Base-by-base conservation (phyloP, 805 yeast genomes). In the Nematodospora valgi region DNA sequence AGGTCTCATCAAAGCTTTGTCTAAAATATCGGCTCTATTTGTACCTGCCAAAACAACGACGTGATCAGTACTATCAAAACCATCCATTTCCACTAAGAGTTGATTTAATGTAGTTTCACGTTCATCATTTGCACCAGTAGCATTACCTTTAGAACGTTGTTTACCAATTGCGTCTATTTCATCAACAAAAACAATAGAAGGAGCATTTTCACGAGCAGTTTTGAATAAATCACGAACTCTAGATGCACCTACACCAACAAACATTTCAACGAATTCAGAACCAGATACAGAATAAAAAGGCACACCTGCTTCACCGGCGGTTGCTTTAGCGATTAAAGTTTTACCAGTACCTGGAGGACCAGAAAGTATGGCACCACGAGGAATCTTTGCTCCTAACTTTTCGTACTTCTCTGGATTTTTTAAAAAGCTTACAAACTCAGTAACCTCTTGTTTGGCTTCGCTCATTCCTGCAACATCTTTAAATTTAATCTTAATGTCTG, bases 301-400 rank as follows among this genome's bases (percentile, higher is more conserved):
- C 26, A 93, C 98, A 38, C 93, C 95, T 0, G 99, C 98, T 61
- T 93, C 99, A 47, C 98, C 98, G 2, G 98, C 98, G 32, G 98
- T 93, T 4, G 99, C 99, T 56, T 87, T 91, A 9, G 99, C 99
- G 33, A 93, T 67, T 35, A 93, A 69, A 1, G 99, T 93, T 59
- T 93, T 93, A 78, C 99, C 99, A 7, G 98, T 93, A 68, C 99
- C 99, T 34, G 99, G 99, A 12, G 98, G 96, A 32, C 99, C 99
- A 2, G 96, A 84, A 38, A 93, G 68, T 41, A 93, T 86, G 7
- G 98, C 98, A 49, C 99, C 99, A 56, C 98, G 78, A 31, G 99
- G 99, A 47, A 93, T 93, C 58, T 88, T 86, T 25, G 98, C 99
- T 25, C 99, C 99, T 39, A 93, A 70, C 41, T 78, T 78, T 58